Conservation (phyloP, 73 alveolate species). For the Durusdinium trenchii region DNA sequence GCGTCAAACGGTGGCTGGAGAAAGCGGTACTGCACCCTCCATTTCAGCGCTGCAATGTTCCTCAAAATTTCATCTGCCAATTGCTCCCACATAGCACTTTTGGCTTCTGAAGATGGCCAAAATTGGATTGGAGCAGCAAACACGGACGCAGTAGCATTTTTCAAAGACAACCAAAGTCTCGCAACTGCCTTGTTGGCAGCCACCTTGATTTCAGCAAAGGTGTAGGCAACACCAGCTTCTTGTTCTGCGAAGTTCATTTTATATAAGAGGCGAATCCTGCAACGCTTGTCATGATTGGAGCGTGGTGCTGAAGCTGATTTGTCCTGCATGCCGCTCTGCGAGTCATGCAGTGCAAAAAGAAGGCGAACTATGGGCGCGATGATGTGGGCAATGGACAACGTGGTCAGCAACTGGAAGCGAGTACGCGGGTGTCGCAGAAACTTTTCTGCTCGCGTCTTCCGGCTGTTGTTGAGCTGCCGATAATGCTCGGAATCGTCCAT, state of each 20-base stretch:
- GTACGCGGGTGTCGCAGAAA: background rate
- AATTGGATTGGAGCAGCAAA: background rate
- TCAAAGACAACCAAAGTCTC: background rate
- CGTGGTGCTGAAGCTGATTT: background rate
- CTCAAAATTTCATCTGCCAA: background rate
- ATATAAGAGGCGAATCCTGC: background rate
- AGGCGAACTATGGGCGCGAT: background rate
- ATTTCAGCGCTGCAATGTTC: background rate
- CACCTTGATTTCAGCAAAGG: background rate
- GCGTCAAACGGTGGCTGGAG: background rate
- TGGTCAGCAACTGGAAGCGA: background rate
- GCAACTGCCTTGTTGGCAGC: background rate
- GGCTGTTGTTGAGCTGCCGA: background rate
- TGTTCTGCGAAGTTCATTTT: background rate
- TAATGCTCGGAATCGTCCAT: background rate
- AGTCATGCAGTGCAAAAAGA: background rate
- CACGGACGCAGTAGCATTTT: background rate
- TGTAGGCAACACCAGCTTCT: background rate
- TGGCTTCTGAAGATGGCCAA: background rate
- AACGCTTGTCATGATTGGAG: background rate
- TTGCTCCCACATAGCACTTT: background rate
- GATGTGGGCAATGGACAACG: background rate
- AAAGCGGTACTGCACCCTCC: background rate
- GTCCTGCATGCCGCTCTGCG: background rate
- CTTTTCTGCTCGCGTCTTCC: background rate